Evolutionary conservation across 1,284 basidiomycete genomes (phyloP).

Genomic region (Spongispora temasekensis): DNA sequence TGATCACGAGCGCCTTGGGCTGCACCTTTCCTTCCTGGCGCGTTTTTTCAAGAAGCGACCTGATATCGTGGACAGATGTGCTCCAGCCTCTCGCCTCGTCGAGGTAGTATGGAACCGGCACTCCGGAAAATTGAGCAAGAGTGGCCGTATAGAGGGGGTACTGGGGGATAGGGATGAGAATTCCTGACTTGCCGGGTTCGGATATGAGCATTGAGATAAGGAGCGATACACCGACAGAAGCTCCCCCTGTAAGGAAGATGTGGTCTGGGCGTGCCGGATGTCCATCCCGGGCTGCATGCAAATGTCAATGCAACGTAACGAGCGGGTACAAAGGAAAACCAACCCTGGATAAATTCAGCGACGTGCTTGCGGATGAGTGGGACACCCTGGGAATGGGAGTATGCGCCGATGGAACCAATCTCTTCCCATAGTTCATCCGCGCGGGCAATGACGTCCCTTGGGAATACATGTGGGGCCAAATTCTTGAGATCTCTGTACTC

Average conservation of each 20-base stretch:
- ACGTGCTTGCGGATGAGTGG: slow-evolving; percentile 87
- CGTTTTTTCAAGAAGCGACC: slow-evolving; percentile 69
- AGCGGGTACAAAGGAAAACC: not conserved
- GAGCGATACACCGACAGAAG: slow-evolving; percentile 89
- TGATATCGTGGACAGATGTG: slow-evolving; percentile 75
- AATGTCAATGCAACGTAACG: slow-evolving; percentile 9
- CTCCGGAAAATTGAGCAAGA: slow-evolving; percentile 82
- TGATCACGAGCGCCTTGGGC: slow-evolving; percentile 86
- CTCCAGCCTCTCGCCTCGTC: slow-evolving; percentile 85
- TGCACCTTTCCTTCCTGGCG: slow-evolving; percentile 57
- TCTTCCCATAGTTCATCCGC: slow-evolving; percentile 81
- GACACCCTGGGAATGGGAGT: slow-evolving; percentile 95
- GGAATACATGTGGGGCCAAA: slow-evolving; percentile 79
- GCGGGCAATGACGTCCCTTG: slow-evolving; percentile 82
- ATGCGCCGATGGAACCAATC: slow-evolving; percentile 94
- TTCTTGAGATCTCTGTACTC: slow-evolving; percentile 90
- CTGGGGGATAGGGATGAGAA: slow-evolving; percentile 97
- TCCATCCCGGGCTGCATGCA: slow-evolving; percentile 79
- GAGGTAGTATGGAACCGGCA: slow-evolving; percentile 88
- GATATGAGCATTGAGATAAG: slow-evolving; percentile 82
- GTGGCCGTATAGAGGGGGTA: slow-evolving; percentile 98
- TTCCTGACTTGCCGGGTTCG: slow-evolving; percentile 63
- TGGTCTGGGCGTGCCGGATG: slow-evolving; percentile 81
- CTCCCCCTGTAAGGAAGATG: slow-evolving; percentile 95
- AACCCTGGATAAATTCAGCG: slow-evolving; percentile 76